Conservation (phyloP, 495 filamentous ascomycete genomes). For the Achaetomiella virescens region DNA sequence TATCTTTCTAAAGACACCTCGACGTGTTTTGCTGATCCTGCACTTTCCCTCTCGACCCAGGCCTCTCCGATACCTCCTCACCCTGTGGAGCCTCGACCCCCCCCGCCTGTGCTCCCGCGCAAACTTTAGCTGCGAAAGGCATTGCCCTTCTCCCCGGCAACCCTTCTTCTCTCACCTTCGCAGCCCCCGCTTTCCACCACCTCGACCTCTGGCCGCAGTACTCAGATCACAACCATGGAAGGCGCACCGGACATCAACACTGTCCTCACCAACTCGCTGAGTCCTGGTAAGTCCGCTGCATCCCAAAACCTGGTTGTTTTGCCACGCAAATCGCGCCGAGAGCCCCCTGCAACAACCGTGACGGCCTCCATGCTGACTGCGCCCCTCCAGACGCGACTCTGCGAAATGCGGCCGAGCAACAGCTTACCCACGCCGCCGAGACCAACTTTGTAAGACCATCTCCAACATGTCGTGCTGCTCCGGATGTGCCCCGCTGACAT, state of each 20-base stretch:
- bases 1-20: background rate
- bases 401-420: conserved; percentile 86
- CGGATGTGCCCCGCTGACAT: conserved; percentile 15
- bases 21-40: conserved; percentile 9
- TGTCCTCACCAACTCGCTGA: conserved; percentile 87
- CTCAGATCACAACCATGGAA: conserved; percentile 38
- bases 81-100: conserved; percentile 25
- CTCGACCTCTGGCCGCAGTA: conserved; percentile 17
- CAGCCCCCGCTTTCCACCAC: conserved; percentile 25
- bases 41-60: conserved; percentile 8
- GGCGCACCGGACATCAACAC: conserved; percentile 47
- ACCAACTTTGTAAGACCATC: conserved; percentile 75
- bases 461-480: conserved; percentile 2
- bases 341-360: conserved; percentile 10
- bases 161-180: conserved; percentile 20
- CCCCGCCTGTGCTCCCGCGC: conserved; percentile 33
- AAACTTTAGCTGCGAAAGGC: conserved; percentile 31
- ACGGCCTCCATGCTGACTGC: conserved; percentile 16
- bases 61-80: conserved; percentile 9
- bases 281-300: conserved; percentile 60
- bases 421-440: conserved; percentile 85
- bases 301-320: conserved; percentile 3
- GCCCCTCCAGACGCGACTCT: conserved; percentile 66
- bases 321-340: conserved; percentile 16
- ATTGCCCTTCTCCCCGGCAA: conserved; percentile 28